Evolutionary conservation across 2,329 filamentous ascomycete genomes (phyloP).

Genomic region (Bertia moriformis): DNA sequence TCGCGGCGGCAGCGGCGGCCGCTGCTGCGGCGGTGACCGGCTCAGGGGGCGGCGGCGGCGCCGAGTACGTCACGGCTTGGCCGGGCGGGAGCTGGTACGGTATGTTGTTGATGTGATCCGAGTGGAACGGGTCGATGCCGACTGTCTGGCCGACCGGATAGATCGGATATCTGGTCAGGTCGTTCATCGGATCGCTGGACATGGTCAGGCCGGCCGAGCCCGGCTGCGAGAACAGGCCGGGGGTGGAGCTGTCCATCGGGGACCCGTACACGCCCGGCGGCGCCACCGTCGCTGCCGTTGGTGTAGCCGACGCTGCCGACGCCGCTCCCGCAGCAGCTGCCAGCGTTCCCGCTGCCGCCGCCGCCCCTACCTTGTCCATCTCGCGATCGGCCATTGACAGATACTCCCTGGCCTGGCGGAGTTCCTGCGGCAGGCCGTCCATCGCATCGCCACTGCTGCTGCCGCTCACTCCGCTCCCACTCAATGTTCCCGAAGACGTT

Average conservation of each 20-base stretch:
- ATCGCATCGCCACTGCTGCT: too few species aligned
- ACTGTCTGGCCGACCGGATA: conserved; percentile 85
- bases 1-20: conserved; percentile 14
- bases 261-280: too few species aligned
- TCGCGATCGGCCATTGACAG: background rate
- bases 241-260: background rate
- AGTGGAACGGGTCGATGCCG: conserved; percentile 87
- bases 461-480: too few species aligned
- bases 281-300: too few species aligned
- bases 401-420: background rate
- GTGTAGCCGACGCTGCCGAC: too few species aligned
- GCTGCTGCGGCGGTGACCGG: conserved; percentile 9
- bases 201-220: background rate
- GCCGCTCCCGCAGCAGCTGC: too few species aligned
- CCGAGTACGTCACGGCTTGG: conserved; percentile 24
- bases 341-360: too few species aligned
- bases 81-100: conserved; percentile 69
- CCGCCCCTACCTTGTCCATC: background rate
- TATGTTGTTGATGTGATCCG: conserved; percentile 87
- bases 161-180: conserved; percentile 49
- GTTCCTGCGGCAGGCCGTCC: background rate
- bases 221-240: background rate
- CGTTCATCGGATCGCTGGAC: conserved; percentile 32
- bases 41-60: conserved; percentile 20
- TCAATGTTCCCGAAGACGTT: background rate